Percentiles rank a stretch among this genome's conserved stretches.
These are phyloP conservation scores for Millerozyma acaciae DNA, from an alignment of 805 yeast species.

Conservation along the genomic window DNA sequence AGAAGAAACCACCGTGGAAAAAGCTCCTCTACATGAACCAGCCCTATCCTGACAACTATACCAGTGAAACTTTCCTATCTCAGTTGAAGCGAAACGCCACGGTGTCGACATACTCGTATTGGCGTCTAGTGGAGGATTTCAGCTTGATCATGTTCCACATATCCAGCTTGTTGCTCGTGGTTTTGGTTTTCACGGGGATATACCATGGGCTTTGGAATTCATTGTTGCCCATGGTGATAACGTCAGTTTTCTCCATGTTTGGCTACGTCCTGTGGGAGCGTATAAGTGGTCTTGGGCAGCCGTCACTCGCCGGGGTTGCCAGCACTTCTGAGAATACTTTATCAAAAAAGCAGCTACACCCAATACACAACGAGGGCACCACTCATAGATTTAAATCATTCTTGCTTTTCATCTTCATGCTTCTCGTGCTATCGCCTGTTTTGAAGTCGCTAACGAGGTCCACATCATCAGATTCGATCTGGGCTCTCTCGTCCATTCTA, in stretches of 20 bases:
- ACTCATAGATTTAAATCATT: conserved; percentile 53
- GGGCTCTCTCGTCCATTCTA: conserved; percentile 86
- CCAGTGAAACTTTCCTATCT: conserved; percentile 75
- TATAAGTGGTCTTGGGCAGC: neutral
- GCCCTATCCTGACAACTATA: conserved; percentile 88
- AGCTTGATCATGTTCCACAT: conserved; percentile 64
- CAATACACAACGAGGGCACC: neutral
- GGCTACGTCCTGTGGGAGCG: conserved; percentile 29
- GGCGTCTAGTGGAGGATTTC: conserved; percentile 67
- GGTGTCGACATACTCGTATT: conserved; percentile 61
- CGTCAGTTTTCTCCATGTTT: conserved; percentile 24
- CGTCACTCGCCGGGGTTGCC: conserved; percentile 24
- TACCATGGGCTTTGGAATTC: conserved; percentile 51
- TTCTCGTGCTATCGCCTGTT: conserved; percentile 83
- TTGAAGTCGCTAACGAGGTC: conserved; percentile 82
- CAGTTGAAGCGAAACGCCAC: conserved; percentile 75
- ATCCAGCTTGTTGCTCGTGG: conserved; percentile 58
- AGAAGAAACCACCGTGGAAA: conserved; percentile 54
- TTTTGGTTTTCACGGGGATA: conserved; percentile 63
- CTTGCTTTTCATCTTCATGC: conserved; percentile 60
- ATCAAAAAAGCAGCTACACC: neutral
- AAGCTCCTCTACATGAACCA: conserved; percentile 82
- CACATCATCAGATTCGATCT: conserved; percentile 89
- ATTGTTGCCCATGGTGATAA: conserved; percentile 31
- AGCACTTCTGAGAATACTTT: conserved; percentile 13